Conservation (phyloP, 2,329 filamentous ascomycete species). For the Fusarium sp. region DNA sequence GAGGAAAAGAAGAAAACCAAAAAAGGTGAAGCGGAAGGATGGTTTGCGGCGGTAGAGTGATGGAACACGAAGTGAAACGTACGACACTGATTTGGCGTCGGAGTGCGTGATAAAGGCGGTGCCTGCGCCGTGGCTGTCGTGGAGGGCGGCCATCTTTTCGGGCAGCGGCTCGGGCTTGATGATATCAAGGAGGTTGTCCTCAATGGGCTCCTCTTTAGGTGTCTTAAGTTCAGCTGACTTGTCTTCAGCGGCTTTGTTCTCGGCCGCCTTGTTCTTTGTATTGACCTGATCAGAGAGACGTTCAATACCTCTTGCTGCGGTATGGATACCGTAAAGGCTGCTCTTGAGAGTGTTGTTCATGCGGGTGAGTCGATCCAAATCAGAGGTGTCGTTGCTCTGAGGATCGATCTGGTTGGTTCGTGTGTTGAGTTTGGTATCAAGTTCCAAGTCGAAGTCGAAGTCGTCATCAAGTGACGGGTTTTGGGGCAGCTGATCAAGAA, state of each 20-base stretch:
- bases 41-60: constrained; percentile 58
- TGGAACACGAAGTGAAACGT: constrained; percentile 59
- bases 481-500: constrained; percentile 43
- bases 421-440: constrained; percentile 43
- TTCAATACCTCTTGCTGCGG: constrained; percentile 68
- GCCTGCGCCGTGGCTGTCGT: constrained; percentile 23
- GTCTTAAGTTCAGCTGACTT: background rate
- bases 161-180: background rate
- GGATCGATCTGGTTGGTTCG: constrained; percentile 37
- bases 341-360: constrained; percentile 65
- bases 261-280: constrained; percentile 45
- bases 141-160: constrained; percentile 27
- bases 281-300: constrained; percentile 65
- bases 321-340: constrained; percentile 63
- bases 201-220: constrained; percentile 15
- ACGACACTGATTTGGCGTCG: constrained; percentile 43
- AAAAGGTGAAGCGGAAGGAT: constrained; percentile 58
- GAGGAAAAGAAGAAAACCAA: constrained; percentile 59
- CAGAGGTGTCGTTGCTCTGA: constrained; percentile 45
- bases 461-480: constrained; percentile 38
- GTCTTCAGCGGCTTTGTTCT: constrained; percentile 13
- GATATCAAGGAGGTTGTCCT: constrained; percentile 14
- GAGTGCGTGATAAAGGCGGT: constrained; percentile 30
- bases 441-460: constrained; percentile 41
- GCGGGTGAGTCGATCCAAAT: constrained; percentile 58